Percentiles rank a stretch among this genome's conserved stretches.
Conservation (phyloP, 2,329 filamentous ascomycete genomes). For the Calonectria pseudoreteaudii region DNA sequence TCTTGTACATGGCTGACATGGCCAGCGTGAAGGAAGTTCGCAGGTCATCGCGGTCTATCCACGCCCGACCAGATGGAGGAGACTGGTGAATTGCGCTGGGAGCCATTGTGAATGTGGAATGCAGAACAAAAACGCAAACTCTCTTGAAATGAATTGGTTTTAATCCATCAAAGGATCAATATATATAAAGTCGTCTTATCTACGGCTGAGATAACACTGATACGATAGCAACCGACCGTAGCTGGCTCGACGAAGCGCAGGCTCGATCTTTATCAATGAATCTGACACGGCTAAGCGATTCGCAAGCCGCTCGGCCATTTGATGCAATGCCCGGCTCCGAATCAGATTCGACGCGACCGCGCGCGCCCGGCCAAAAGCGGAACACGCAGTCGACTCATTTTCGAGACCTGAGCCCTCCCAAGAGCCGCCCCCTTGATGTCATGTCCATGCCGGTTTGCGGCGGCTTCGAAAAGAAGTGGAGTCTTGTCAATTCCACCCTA, state of each 20-base stretch:
- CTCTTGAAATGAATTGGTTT: background rate
- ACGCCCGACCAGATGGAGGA: background rate
- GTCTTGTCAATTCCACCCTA: conserved; percentile 7
- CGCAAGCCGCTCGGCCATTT: background rate
- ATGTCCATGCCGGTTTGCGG: conserved; percentile 9
- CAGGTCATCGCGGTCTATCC: conserved; percentile 35
- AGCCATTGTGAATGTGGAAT: conserved; percentile 18
- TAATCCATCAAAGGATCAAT: background rate
- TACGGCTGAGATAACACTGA: conserved; percentile 20
- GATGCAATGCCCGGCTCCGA: background rate
- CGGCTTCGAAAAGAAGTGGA: background rate
- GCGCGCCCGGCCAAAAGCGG: background rate
- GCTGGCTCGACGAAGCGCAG: background rate
- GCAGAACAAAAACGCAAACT: background rate
- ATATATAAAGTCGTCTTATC: conserved; percentile 16
- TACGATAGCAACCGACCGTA: conserved; percentile 20
- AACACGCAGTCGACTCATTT: background rate
- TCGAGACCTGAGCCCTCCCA: background rate
- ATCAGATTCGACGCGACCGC: background rate
- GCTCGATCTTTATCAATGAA: conserved; percentile 12
- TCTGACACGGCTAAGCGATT: background rate
- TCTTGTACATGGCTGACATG: conserved; percentile 41
- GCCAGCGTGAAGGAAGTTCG: conserved; percentile 32
- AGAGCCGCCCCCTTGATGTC: background rate
- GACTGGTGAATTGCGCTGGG: conserved; percentile 10